These are phyloP conservation scores for Primulina eburnea DNA, from an alignment of 257 asterid species.

Conservation along the genomic window DNA sequence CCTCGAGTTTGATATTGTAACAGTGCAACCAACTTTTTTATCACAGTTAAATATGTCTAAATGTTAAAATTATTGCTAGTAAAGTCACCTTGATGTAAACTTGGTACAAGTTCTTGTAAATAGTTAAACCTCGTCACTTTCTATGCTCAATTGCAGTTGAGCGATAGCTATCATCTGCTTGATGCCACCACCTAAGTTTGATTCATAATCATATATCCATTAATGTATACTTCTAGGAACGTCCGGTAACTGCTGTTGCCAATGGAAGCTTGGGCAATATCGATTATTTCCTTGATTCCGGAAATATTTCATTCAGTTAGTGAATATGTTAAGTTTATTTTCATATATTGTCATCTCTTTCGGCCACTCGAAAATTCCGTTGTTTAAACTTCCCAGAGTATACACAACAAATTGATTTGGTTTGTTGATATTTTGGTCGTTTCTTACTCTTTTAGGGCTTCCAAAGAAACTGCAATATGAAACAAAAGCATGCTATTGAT, in stretches of 20 bases:
- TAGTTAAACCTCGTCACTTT: not conserved
- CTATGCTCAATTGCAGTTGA: too few species aligned
- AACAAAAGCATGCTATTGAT: not conserved
- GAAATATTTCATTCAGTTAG: not conserved
- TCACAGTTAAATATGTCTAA: slow-evolving; percentile 18
- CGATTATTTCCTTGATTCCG: slow-evolving; percentile 13
- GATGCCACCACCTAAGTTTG: not conserved
- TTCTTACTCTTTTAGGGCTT: not conserved
- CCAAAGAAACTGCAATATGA: too few species aligned
- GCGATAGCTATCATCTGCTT: not conserved
- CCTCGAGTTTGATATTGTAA: slow-evolving; percentile 12
- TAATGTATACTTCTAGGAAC: too few species aligned
- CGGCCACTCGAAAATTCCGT: not conserved
- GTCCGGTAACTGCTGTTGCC: too few species aligned
- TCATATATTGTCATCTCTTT: not conserved
- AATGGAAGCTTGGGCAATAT: slow-evolving; percentile 17
- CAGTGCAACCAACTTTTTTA: slow-evolving; percentile 11
- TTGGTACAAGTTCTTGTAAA: not conserved
- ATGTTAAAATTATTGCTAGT: not conserved
- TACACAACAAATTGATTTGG: not conserved
- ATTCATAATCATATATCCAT: not conserved
- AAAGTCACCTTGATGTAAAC: not conserved
- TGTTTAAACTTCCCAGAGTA: not conserved
- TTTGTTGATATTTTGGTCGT: not conserved
- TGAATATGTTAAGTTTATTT: not conserved